Percentiles rank a stretch among this genome's conserved stretches.
Evolutionary conservation across 345 rosid species (phyloP).

Genomic region (Mangifera indica): DNA sequence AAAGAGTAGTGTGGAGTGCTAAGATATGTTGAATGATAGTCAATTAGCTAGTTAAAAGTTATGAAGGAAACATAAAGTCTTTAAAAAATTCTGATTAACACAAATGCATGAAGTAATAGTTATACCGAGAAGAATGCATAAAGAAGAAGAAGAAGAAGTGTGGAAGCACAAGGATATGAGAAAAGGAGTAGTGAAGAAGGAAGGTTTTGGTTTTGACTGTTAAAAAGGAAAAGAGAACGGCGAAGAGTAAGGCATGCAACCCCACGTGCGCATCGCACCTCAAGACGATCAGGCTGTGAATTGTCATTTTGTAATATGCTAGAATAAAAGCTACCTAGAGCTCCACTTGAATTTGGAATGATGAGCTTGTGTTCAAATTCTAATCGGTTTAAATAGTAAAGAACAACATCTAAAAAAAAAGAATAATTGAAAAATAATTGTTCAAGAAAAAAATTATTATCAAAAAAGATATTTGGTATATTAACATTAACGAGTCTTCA

Average conservation of each 20-base stretch:
- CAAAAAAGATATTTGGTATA: no score
- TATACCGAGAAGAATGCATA: not conserved
- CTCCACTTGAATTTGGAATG: no score
- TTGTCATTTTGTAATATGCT: no score
- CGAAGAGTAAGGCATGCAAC: constrained; percentile 34
- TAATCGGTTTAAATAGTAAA: no score
- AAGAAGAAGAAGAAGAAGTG: not conserved
- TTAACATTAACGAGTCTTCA: no score
- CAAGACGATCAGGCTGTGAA: not conserved
- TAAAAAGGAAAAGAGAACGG: constrained; percentile 29
- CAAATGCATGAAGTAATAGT: not conserved
- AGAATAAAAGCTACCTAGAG: no score
- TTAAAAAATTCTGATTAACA: no score
- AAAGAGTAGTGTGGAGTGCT: not conserved
- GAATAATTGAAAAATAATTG: no score
- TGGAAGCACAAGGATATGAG: not conserved
- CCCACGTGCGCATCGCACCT: constrained; percentile 37
- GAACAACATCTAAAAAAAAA: no score
- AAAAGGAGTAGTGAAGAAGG: not conserved
- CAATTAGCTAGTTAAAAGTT: not conserved
- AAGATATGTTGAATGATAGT: not conserved
- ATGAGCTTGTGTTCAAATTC: no score
- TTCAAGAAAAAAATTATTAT: no score
- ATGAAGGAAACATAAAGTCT: not conserved
- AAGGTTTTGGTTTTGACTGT: constrained; percentile 1